Percentiles rank a stretch among this genome's conserved stretches.
Conservation (phyloP, 2,329 filamentous ascomycete species). For the Monosporascus sp. region DNA sequence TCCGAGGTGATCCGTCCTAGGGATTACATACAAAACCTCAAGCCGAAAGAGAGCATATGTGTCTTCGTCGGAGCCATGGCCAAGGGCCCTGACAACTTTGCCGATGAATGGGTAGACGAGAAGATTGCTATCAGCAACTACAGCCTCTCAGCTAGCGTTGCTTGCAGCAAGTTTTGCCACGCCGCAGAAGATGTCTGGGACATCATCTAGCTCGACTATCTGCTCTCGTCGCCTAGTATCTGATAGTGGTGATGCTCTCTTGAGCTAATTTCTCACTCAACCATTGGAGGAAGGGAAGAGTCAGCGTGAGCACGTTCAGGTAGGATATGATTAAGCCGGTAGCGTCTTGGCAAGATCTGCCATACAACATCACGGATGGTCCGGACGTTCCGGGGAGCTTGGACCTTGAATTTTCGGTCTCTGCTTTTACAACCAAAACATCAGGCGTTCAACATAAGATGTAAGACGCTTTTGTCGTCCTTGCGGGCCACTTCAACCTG, state of each 20-base stretch:
- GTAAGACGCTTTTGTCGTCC: constrained; percentile 59
- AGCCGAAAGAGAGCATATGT: constrained; percentile 84
- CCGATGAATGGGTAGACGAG: constrained; percentile 90
- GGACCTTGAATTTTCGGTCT: constrained; percentile 65
- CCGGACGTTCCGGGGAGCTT: constrained; percentile 43
- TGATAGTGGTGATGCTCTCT: background rate
- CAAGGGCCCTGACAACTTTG: constrained; percentile 92
- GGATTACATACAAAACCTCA: constrained; percentile 79
- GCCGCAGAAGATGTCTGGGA: constrained; percentile 95
- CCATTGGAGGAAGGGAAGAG: constrained; percentile 11
- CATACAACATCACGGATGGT: constrained; percentile 70
- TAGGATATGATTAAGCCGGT: constrained; percentile 20
- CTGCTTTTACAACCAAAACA: constrained; percentile 85
- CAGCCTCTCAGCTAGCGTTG: constrained; percentile 93
- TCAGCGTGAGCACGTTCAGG: constrained; percentile 24
- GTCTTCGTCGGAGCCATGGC: constrained; percentile 99
- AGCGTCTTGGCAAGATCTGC: constrained; percentile 37
- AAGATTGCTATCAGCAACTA: constrained; percentile 98
- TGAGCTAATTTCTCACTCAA: background rate
- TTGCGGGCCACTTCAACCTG: constrained; percentile 63
- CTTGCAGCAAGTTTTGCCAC: constrained; percentile 99
- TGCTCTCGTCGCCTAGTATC: background rate
- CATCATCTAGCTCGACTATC: constrained; percentile 55
- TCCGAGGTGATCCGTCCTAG: constrained; percentile 78
- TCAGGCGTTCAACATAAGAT: constrained; percentile 71